Conservation (phyloP, 208 protist species). For the Acanthamoeba culbertsoni region DNA sequence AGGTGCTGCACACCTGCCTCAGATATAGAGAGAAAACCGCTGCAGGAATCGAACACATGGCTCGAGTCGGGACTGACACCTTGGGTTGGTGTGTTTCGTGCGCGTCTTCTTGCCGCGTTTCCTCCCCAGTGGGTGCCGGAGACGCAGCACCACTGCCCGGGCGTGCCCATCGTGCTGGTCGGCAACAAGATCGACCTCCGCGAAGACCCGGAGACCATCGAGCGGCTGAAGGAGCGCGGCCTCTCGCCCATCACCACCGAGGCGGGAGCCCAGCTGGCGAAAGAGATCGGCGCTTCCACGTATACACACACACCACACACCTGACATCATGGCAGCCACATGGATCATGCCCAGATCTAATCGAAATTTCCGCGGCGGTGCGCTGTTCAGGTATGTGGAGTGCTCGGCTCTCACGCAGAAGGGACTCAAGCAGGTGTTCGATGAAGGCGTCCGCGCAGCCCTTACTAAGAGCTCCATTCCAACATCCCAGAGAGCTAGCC, state of each 20-base stretch:
- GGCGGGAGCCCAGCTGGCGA: not conserved
- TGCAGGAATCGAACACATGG: too few relatives aligned
- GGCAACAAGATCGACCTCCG: constrained; percentile 92
- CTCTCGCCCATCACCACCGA: not conserved
- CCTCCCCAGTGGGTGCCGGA: constrained; percentile 74
- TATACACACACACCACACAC: not conserved
- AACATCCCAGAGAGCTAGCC: not conserved
- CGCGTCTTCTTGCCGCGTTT: not conserved
- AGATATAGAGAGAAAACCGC: too few relatives aligned
- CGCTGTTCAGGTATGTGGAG: constrained; percentile 1
- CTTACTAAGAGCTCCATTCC: too few relatives aligned
- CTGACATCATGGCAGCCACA: not conserved
- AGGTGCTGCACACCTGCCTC: not conserved
- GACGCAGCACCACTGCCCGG: constrained; percentile 77
- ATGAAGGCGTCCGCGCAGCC: not conserved
- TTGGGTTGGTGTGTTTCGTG: not conserved
- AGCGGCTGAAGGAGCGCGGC: constrained; percentile 60
- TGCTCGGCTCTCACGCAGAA: constrained; percentile 29
- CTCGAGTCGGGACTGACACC: too few relatives aligned
- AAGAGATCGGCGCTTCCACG: not conserved
- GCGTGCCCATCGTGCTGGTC: constrained; percentile 87
- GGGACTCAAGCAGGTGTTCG: not conserved
- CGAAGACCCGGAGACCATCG: constrained; percentile 60
- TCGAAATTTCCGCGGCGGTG: too few relatives aligned
- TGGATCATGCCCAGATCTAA: not conserved